Percentiles rank a stretch among this genome's conserved stretches.
phyloP scores from a whole-genome alignment of 352 stramenopile species.

The Pythium aquatile region DNA sequence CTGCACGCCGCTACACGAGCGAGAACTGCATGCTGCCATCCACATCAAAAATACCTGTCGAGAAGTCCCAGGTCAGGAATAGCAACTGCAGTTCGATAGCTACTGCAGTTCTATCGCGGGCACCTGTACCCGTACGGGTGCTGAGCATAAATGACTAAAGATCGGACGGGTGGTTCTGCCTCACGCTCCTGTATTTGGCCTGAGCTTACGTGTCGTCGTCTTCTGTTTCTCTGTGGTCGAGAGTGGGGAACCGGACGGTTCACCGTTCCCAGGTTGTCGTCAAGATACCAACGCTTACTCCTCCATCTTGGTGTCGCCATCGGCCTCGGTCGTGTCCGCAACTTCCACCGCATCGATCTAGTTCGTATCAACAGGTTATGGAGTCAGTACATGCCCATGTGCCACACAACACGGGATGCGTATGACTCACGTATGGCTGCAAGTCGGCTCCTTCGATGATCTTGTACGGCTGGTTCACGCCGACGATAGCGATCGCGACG shows the following conservation, averaged over 20 bases:
- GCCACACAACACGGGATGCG: neutral
- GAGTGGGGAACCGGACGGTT: neutral
- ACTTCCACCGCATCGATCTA: constrained; percentile 88
- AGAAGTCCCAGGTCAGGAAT: neutral
- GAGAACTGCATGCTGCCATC: neutral
- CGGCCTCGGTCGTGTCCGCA: constrained; percentile 79
- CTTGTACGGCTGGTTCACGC: constrained; percentile 91
- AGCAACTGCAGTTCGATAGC: neutral
- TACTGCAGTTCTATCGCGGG: neutral
- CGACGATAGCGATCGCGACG: constrained; percentile 93
- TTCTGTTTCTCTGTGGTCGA: neutral
- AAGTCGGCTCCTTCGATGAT: constrained; percentile 94
- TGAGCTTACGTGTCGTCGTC: constrained; percentile 3
- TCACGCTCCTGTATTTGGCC: constrained; percentile 15
- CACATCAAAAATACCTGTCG: constrained; percentile 1
- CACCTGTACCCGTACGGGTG: neutral
- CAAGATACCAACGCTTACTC: constrained; percentile 42
- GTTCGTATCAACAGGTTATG: too few relatives aligned
- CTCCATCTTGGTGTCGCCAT: constrained; percentile 80
- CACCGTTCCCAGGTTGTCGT: neutral
- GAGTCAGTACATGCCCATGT: too few relatives aligned
- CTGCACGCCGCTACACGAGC: neutral
- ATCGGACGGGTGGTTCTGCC: neutral
- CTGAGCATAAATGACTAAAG: neutral
- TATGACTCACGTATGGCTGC: constrained; percentile 90